phyloP scores from a whole-genome alignment of 768 basidiomycete species.

The Suillus decipiens region DNA sequence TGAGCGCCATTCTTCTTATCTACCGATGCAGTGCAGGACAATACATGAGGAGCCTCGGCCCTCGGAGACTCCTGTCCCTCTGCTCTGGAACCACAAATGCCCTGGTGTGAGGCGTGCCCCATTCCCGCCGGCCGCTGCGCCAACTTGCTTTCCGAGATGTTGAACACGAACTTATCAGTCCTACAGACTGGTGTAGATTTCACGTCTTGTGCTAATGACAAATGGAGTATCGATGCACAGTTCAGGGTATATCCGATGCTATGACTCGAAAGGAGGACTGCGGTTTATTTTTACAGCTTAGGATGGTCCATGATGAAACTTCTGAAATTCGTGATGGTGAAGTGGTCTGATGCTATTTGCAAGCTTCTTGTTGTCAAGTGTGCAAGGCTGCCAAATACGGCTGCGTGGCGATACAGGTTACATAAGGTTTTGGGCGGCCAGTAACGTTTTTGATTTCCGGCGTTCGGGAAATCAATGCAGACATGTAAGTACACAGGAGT shows the following conservation, averaged over 20 bases:
- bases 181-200: not conserved
- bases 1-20: not conserved
- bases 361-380: not conserved
- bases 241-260: not conserved
- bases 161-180: not conserved
- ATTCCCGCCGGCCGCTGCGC: too few relatives aligned
- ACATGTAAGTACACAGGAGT: not conserved
- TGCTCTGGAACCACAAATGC: too few relatives aligned
- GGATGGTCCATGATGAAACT: not conserved
- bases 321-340: not conserved
- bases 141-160: not conserved
- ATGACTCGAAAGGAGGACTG: not conserved
- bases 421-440: too few relatives aligned
- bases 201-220: not conserved
- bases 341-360: not conserved
- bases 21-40: too few relatives aligned
- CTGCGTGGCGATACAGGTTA: not conserved
- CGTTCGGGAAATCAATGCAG: not conserved
- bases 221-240: not conserved
- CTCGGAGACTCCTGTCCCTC: too few relatives aligned
- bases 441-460: constrained; percentile 1
- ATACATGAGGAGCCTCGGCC: too few relatives aligned
- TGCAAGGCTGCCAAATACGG: not conserved
- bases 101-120: too few relatives aligned
- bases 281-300: not conserved